Conservation (phyloP, 805 yeast genomes). For the Pichia pseudocactophila region DNA sequence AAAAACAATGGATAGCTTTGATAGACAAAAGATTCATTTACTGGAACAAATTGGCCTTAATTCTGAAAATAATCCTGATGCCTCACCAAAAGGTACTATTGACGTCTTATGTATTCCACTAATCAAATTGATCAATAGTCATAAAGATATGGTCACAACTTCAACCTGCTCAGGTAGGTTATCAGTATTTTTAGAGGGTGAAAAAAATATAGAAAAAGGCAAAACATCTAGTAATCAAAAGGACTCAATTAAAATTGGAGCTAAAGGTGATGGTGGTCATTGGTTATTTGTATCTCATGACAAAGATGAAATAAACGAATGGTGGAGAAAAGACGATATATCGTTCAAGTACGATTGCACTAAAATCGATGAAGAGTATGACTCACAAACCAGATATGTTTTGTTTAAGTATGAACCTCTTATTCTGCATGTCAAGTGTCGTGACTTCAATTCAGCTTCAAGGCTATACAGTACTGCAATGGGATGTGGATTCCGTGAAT, state of each 20-base stretch:
- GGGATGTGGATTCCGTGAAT: slow-evolving; percentile 80
- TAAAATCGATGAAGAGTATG: background rate
- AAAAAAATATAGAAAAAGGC: slow-evolving; percentile 28
- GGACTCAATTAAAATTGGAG: slow-evolving; percentile 44
- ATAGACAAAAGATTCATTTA: slow-evolving; percentile 53
- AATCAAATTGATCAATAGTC: slow-evolving; percentile 55
- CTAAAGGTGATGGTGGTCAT: slow-evolving; percentile 77
- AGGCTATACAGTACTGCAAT: slow-evolving; percentile 60
- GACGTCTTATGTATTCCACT: slow-evolving; percentile 68
- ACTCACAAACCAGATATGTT: slow-evolving; percentile 40
- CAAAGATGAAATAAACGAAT: slow-evolving; percentile 34
- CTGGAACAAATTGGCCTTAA: slow-evolving; percentile 42
- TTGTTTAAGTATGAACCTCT: slow-evolving; percentile 79
- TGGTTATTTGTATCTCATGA: slow-evolving; percentile 82
- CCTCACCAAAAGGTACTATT: slow-evolving; percentile 86
- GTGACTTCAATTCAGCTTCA: slow-evolving; percentile 51
- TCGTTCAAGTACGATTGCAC: slow-evolving; percentile 13
- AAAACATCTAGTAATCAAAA: slow-evolving; percentile 3
- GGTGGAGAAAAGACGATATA: slow-evolving; percentile 33
- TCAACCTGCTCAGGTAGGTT: slow-evolving; percentile 86
- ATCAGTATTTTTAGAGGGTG: slow-evolving; percentile 73
- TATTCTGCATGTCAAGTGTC: slow-evolving; percentile 75
- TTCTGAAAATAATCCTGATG: slow-evolving; percentile 39
- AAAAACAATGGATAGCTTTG: slow-evolving; percentile 41
- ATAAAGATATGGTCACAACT: slow-evolving; percentile 68